A percentile compares a stretch with the other conserved stretches of the same genome.
phyloP scores from a whole-genome alignment of 768 basidiomycete species.

The Mycena alexandri region DNA sequence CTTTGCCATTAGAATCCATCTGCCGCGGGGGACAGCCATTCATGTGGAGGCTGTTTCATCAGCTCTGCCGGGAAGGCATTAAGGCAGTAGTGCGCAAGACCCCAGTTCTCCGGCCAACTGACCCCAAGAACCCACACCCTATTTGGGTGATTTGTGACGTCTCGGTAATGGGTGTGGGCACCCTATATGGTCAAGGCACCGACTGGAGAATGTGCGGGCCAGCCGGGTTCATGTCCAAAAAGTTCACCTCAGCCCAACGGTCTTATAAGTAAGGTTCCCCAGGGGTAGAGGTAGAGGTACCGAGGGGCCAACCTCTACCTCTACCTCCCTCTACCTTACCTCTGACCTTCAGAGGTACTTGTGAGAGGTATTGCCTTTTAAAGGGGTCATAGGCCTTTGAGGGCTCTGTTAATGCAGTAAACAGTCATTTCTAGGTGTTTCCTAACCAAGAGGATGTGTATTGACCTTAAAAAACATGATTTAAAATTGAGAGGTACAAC shows the following conservation, averaged over 20 bases:
- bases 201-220: slow-evolving; percentile 6
- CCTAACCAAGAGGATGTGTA: no score
- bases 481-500: no score
- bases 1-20: neutral
- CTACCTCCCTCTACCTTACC: no score
- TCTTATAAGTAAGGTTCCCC: slow-evolving; percentile 12
- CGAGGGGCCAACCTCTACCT: no score
- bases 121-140: neutral
- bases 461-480: no score
- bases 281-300: no score
- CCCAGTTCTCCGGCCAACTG: neutral
- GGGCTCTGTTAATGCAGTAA: no score
- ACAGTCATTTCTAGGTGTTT: no score
- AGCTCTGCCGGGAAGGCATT: neutral
- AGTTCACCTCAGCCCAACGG: neutral
- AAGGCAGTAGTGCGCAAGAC: neutral
- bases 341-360: no score
- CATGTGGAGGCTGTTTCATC: neutral
- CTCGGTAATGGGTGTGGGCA: neutral
- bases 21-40: neutral
- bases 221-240: slow-evolving; percentile 8
- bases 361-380: no score
- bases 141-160: slow-evolving; percentile 9
- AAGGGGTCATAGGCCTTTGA: no score
- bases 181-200: neutral